Base-by-base conservation (phyloP, 805 yeast genomes). In the Candida tallmaniae region DNA sequence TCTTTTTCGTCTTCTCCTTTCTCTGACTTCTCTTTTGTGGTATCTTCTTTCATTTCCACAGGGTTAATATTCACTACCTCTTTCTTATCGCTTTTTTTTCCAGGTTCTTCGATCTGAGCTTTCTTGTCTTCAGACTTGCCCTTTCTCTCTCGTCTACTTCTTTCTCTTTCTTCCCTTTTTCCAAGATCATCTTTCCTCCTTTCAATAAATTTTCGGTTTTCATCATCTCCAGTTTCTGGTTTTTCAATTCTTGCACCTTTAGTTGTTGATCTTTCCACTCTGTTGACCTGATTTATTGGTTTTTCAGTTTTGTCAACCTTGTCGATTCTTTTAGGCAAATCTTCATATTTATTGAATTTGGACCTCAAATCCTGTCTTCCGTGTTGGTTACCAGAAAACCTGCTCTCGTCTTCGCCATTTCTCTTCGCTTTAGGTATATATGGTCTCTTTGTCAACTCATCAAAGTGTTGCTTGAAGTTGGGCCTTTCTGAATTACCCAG, bases 401-500 rank as follows among this genome's bases (percentile, higher is more conserved):
- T 10, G 5, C 15, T 17, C 16, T 23, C 23, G 10, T 17, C 13
- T 15, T 20, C 9, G 9, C 7, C 7, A 20, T 20, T 20, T 12
- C n/a, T 24, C 10, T 45, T 32, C 4, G 39, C 46, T 37, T 44
- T 46, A 26, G 46, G 44, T 13, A 38, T 36, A 29, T 40, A 40
- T 32, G 29, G 28, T 15, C 15, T 26, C 32, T 44, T 48, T 13
- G 50, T 54, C 23, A 60, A 42, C 22, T 60, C 63, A 31, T 41
- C 48, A 29, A 58, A 49, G 31, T 55, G 56, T 40, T 57, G 48
- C 34, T 56, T 59, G 46, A 59, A 60, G 36, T 60, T 48, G 2
- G 64, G 65, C 22, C 64, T 40, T 18, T 54, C 58, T 23, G 24
- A 9, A 31, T 23, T 24, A 23, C 16, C 34, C 27, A 14, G 27